These are phyloP conservation scores for Celoporthe dispersa DNA, from an alignment of 2,329 filamentous ascomycete species.

Conservation along the genomic window DNA sequence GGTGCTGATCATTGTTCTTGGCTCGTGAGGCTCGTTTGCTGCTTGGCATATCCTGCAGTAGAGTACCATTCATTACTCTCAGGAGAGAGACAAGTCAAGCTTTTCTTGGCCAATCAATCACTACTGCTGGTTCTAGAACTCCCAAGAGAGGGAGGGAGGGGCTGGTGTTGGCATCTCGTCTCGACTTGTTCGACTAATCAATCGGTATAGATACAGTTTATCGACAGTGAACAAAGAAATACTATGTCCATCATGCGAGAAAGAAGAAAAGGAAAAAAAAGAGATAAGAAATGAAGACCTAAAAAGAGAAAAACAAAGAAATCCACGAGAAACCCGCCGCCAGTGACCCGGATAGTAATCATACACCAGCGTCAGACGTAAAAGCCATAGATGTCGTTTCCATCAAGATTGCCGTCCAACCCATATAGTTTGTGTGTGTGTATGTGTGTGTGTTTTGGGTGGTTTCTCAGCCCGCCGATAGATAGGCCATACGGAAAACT, in stretches of 20 bases:
- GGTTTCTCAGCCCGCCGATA: no score
- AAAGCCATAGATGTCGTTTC: conserved; percentile 6
- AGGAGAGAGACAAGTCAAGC: no score
- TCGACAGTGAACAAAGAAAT: conserved; percentile 10
- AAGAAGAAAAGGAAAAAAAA: background rate
- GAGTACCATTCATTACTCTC: background rate
- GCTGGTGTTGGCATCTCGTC: background rate
- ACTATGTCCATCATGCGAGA: conserved; percentile 7
- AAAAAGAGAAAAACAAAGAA: background rate
- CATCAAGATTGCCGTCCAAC: background rate
- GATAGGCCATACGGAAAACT: no score
- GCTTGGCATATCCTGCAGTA: background rate
- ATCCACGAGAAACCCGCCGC: background rate
- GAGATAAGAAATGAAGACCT: background rate
- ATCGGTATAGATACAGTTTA: conserved; percentile 14
- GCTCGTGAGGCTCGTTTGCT: background rate
- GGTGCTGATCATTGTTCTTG: background rate
- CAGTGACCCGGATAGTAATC: conserved; percentile 11
- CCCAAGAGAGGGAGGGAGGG: background rate
- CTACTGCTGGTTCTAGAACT: background rate
- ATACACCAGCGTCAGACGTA: conserved; percentile 15
- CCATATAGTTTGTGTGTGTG: background rate
- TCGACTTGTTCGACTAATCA: background rate
- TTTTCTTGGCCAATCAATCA: no score
- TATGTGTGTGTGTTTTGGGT: no score